Base-by-base conservation (phyloP, 768 basidiomycete genomes). In the Coprinellus micaceus region DNA sequence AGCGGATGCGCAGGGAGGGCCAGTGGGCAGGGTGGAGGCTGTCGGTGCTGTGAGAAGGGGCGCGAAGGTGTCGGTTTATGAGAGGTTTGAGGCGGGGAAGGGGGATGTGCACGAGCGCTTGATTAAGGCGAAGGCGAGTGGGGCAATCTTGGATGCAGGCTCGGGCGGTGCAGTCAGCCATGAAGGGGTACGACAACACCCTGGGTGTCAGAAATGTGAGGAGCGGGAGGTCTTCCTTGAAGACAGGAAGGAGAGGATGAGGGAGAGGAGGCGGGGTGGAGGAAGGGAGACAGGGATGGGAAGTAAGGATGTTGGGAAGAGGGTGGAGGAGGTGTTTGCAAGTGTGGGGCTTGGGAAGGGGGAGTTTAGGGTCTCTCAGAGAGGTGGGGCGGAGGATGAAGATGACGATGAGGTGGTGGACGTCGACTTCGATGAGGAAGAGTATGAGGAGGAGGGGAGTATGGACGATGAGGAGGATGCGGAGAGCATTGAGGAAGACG, bases 351-450 rank as follows among this genome's bases (percentile, higher is more conserved):
- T 63, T 4, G 57, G 55, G 37, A 54, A 41, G 36, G 43, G 39
- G n/a, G n/a, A n/a, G n/a, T n/a, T 33, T 52, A 29, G 37, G 43
- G 54, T 52, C 61, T 19, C 54, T 58, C 36, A 62, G 67, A 15
- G 64, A 56, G 70, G 71, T 33, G 63, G 60, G 25, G 56, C 63
- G 49, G 66, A 65, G 46, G 58, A 47, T 13, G 54, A 53, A 12
- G 56, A 60, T 3, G 57, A 55, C 0, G 17, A 21, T 11, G 39
- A 25, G 15, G 13, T 44, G 19, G 43, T 54, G 3, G 53, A 54
- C 12, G 5, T 54, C 2, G 39, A 45, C 12, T 37, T 29, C 40
- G 58, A 57, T 0, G 57, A 60, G 4, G 53, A 60, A 0, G 56
- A 58, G 13, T 56, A 61, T 13, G 26, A 52, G n/a, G n/a, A n/a